A percentile compares a stretch with the other conserved stretches of the same genome.
Conservation (phyloP, 306 rosid species). For the Cucurbita argyrosperma region DNA sequence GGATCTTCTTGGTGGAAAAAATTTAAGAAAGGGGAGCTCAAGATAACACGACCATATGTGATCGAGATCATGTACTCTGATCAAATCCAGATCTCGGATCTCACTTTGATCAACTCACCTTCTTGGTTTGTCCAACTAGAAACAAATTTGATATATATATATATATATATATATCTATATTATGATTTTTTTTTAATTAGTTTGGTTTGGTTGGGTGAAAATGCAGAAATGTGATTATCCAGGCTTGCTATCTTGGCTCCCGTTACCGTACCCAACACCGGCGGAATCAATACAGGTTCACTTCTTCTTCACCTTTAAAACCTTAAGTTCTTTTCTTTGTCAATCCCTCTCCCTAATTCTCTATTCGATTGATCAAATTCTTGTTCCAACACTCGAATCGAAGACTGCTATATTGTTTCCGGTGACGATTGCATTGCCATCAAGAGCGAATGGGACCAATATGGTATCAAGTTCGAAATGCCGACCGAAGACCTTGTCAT, state of each 20-base stretch:
- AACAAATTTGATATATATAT: no score
- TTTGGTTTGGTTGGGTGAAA: background rate
- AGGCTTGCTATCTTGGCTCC: constrained; percentile 59
- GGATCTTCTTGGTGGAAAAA: constrained; percentile 63
- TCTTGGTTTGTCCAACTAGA: constrained; percentile 37
- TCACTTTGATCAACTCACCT: constrained; percentile 59
- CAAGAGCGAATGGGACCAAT: constrained; percentile 62
- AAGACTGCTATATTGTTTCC: constrained; percentile 58
- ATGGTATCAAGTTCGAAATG: constrained; percentile 49
- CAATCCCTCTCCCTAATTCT: background rate
- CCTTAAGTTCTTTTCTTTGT: background rate
- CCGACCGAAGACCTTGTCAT: constrained; percentile 38
- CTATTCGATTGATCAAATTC: constrained; percentile 29
- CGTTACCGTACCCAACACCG: constrained; percentile 51
- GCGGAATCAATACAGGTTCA: constrained; percentile 56
- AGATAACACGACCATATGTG: constrained; percentile 40
- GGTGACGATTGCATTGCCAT: constrained; percentile 59
- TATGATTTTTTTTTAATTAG: no score
- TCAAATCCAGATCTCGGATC: constrained; percentile 46
- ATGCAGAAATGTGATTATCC: constrained; percentile 31
- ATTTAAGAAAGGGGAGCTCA: constrained; percentile 14
- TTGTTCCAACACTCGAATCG: constrained; percentile 24
- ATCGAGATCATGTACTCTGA: constrained; percentile 50
- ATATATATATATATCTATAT: no score
- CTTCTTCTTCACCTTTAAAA: background rate